Percentiles rank a stretch among this genome's conserved stretches.
phyloP scores from a whole-genome alignment of 129 eudicot species.

The Silybum marianum region DNA sequence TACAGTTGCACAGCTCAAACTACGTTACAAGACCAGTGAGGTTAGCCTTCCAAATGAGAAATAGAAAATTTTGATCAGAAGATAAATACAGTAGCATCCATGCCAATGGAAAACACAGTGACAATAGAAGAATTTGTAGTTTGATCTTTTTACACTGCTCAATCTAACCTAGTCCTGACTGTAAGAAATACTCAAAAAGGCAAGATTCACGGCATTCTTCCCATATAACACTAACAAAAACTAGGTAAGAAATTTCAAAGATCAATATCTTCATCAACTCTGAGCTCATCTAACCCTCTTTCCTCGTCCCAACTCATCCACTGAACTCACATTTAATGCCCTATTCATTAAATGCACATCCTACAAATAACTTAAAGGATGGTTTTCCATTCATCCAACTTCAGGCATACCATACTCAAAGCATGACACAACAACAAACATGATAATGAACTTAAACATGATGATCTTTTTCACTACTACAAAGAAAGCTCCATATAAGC shows the following conservation, averaged over 20 bases:
- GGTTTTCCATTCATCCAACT: not conserved
- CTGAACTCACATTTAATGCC: not conserved
- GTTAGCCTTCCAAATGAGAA: not conserved
- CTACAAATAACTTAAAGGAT: not conserved
- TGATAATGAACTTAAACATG: not conserved
- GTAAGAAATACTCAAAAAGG: not conserved
- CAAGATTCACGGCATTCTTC: not conserved
- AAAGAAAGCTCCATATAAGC: slow-evolving; percentile 2
- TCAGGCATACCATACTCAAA: slow-evolving; percentile 4
- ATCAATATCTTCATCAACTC: not conserved
- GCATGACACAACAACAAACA: not conserved
- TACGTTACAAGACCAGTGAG: not conserved
- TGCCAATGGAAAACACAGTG: not conserved
- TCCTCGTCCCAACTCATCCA: not conserved
- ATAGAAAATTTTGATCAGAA: not conserved
- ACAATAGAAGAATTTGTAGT: not conserved
- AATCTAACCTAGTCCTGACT: slow-evolving; percentile 3
- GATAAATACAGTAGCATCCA: not conserved
- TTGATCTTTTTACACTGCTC: not conserved
- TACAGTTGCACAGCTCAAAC: not conserved
- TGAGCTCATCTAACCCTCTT: not conserved
- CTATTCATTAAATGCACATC: not conserved
- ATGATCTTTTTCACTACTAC: not conserved
- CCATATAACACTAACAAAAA: slow-evolving; percentile 6
- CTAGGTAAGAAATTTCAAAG: not conserved